Percentiles rank a stretch among this genome's conserved stretches.
Conservation (phyloP, 2,329 filamentous ascomycete genomes). For the Herpotrichia juniperi region DNA sequence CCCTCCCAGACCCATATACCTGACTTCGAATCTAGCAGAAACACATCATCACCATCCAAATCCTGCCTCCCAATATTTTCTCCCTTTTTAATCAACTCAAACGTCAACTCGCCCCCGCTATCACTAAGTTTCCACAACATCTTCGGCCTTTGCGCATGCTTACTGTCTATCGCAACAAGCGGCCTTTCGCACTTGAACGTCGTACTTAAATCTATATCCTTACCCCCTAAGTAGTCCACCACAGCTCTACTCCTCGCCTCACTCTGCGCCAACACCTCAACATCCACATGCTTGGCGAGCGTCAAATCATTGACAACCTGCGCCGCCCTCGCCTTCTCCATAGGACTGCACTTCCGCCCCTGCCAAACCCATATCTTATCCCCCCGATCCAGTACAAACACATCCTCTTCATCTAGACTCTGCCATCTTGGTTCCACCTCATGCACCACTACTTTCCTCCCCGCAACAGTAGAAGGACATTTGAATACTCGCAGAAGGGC, state of each 20-base stretch:
- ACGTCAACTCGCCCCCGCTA: constrained; percentile 62
- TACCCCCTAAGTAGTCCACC: constrained; percentile 53
- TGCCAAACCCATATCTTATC: constrained; percentile 75
- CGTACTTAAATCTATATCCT: constrained; percentile 48
- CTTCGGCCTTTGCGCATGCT: constrained; percentile 33
- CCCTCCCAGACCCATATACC: constrained; percentile 73
- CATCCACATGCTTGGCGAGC: constrained; percentile 66
- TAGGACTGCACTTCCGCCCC: constrained; percentile 67
- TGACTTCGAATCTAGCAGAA: constrained; percentile 64
- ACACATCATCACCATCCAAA: constrained; percentile 66
- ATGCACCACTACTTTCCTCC: constrained; percentile 62
- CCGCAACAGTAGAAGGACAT: constrained; percentile 53
- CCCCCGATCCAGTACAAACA: constrained; percentile 68
- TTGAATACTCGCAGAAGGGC: constrained; percentile 69
- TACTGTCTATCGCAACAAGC: constrained; percentile 24
- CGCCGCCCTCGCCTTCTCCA: constrained; percentile 72
- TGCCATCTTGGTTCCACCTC: constrained; percentile 68
- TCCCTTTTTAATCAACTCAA: constrained; percentile 65
- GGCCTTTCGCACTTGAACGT: constrained; percentile 54
- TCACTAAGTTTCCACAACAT: constrained; percentile 70
- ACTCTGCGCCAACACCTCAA: constrained; percentile 68
- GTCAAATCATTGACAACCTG: constrained; percentile 71
- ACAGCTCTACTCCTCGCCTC: constrained; percentile 63
- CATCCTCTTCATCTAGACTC: constrained; percentile 69
- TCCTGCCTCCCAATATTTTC: constrained; percentile 53